A percentile compares a stretch with the other conserved stretches of the same genome.
phyloP scores from a whole-genome alignment of 352 stramenopile genomes.

The Phytophthora citricola region DNA sequence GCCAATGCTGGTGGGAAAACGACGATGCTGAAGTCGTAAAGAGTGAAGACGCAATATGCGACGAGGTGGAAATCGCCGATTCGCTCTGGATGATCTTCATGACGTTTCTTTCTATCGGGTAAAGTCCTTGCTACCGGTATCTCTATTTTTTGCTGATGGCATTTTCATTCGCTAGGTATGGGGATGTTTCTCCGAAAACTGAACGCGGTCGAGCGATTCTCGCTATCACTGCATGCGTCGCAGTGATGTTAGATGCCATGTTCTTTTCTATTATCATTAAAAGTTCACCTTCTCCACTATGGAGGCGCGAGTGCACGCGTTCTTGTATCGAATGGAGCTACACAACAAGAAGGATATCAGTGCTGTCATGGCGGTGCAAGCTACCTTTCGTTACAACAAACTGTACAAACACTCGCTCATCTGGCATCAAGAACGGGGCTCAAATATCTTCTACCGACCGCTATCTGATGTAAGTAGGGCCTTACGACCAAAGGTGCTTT shows the following conservation, averaged over 20 bases:
- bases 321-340: conserved; percentile 70
- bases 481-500: not conserved
- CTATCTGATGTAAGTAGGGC: conserved; percentile 56
- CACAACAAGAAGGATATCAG: conserved; percentile 68
- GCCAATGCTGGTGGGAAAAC: conserved; percentile 36
- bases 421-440: conserved; percentile 67
- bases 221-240: conserved; percentile 33
- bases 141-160: not conserved
- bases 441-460: conserved; percentile 55
- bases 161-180: conserved; percentile 38
- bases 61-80: conserved; percentile 37
- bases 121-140: not conserved
- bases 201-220: conserved; percentile 38
- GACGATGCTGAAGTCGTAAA: not conserved
- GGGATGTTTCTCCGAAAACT: conserved; percentile 46
- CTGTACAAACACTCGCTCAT: conserved; percentile 69
- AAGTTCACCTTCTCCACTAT: conserved; percentile 70
- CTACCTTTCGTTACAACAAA: conserved; percentile 72
- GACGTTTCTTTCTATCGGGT: conserved; percentile 58
- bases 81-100: conserved; percentile 57
- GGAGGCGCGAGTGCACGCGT: conserved; percentile 69
- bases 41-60: conserved; percentile 44
- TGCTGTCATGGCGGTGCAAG: conserved; percentile 71
- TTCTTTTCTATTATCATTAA: conserved; percentile 71
- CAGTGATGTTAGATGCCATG: conserved; percentile 48